Percentiles rank a stretch among this genome's conserved stretches.
phyloP scores from a whole-genome alignment of 352 stramenopile species.

The Phytophthora vignae region DNA sequence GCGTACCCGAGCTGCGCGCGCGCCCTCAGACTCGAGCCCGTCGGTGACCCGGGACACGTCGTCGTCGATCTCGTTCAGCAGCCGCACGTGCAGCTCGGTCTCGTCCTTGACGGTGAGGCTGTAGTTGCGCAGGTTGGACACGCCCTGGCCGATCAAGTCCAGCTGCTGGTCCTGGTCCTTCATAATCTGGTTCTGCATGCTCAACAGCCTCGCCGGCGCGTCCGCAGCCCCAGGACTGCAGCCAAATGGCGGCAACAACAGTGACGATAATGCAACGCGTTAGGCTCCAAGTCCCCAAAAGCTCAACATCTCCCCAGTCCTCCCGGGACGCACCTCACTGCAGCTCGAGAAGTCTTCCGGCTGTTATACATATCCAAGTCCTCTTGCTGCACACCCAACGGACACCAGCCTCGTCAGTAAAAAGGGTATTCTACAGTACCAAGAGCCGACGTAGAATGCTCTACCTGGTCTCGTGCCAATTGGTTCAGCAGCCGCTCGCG shows the following conservation, averaged over 20 bases:
- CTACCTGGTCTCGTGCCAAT: slow-evolving; percentile 69
- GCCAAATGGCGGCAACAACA: background rate
- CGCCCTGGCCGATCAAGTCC: slow-evolving; percentile 81
- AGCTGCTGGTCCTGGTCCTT: slow-evolving; percentile 91
- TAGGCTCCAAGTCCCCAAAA: no score
- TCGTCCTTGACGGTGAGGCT: slow-evolving; percentile 90
- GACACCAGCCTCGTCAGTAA: background rate
- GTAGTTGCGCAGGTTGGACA: slow-evolving; percentile 88
- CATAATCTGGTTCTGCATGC: slow-evolving; percentile 92
- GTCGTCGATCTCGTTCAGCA: slow-evolving; percentile 91
- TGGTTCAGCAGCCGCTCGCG: slow-evolving; percentile 71
- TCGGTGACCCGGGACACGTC: slow-evolving; percentile 86
- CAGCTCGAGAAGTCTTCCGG: slow-evolving; percentile 41
- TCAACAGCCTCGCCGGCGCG: slow-evolving; percentile 61
- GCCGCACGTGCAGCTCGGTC: slow-evolving; percentile 88
- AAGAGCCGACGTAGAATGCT: background rate
- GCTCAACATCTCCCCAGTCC: no score
- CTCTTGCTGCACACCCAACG: slow-evolving; percentile 51
- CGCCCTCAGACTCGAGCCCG: slow-evolving; percentile 86
- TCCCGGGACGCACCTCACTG: slow-evolving; percentile 37
- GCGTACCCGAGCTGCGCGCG: slow-evolving; percentile 70
- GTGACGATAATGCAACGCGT: no score
- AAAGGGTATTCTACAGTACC: no score
- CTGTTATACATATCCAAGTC: slow-evolving; percentile 86
- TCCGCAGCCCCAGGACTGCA: slow-evolving; percentile 40